Base-by-base conservation (phyloP, 352 stramenopile species). In the Aphanomyces stellatus region DNA sequence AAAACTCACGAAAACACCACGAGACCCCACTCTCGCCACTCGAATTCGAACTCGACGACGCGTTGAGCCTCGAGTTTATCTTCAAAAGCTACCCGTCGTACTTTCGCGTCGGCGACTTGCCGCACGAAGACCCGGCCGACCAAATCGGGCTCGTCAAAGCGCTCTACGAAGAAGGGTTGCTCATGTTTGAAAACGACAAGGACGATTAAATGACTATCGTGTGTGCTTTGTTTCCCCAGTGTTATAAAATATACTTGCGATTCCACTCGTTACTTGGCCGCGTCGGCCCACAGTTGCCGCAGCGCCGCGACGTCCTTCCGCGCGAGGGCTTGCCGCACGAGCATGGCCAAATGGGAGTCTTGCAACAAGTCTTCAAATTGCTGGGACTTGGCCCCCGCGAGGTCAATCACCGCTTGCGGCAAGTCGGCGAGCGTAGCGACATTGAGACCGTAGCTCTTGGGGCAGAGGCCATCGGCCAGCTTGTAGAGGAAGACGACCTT, bases 401-500 rank as follows among this genome's bases (percentile, higher is more conserved):
- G 90, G 24, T 91, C 72, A 35, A 99, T 84, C 40, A 99, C 96
- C 72, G 97, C 82, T 42, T 98, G 79, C 0, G 97, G 97, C 3
- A 99, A 85, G 57, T 95, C 93, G 10, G 98, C 97, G 19, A 99
- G 82, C 74, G 97, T 92, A 8, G 98, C 98, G 8, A 99, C 97
- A 74, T 99, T 99, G 69, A 99, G 93, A 62, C 98, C 98, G 76
- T 99, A 99, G 63, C 88, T 98, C 76, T 99, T 99, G 19, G 97
- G 97, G 69, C 94, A 99, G 61, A 97, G 88, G 3, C 98, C 98
- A 7, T 89, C 77, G 17, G 92, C 88, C 11, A 99, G 78, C 72
- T 98, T 99, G 85, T 99, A 99, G 37, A 99, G 74, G 77, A 99
- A 99, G 1, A 96, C 99, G 28, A 99, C 97, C 68, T 97, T 96